Evolutionary conservation across 2,329 filamentous ascomycete genomes (phyloP).

Genomic region (Colletotrichum musae): DNA sequence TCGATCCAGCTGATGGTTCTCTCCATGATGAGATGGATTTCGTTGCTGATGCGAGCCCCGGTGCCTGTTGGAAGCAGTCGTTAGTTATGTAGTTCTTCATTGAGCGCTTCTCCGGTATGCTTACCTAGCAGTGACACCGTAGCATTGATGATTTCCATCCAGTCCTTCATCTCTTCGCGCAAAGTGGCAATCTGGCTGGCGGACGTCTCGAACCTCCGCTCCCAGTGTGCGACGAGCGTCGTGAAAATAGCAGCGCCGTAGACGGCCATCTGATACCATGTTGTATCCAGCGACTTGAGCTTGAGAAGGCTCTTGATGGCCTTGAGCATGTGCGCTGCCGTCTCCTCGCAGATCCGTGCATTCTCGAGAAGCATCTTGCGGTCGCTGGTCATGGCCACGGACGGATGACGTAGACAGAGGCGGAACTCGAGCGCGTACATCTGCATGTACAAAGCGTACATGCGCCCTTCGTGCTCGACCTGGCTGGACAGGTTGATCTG

Average conservation of each 20-base stretch:
- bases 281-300: slow-evolving; percentile 80
- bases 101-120: slow-evolving; percentile 40
- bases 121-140: slow-evolving; percentile 77
- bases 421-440: slow-evolving; percentile 70
- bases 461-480: slow-evolving; percentile 56
- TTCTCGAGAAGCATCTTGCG: slow-evolving; percentile 72
- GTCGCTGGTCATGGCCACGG: slow-evolving; percentile 69
- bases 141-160: slow-evolving; percentile 78
- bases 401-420: slow-evolving; percentile 73
- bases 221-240: slow-evolving; percentile 77
- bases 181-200: slow-evolving; percentile 72
- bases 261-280: slow-evolving; percentile 82
- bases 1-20: slow-evolving; percentile 68
- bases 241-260: slow-evolving; percentile 83
- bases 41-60: slow-evolving; percentile 58
- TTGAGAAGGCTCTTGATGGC: slow-evolving; percentile 72
- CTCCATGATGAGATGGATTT: slow-evolving; percentile 64
- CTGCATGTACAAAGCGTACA: slow-evolving; percentile 69
- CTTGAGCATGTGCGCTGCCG: slow-evolving; percentile 74
- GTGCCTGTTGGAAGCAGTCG: slow-evolving; percentile 52
- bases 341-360: slow-evolving; percentile 76
- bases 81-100: slow-evolving; percentile 24
- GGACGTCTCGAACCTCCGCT: slow-evolving; percentile 74
- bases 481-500: slow-evolving; percentile 55
- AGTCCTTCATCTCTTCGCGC: slow-evolving; percentile 77